phyloP scores from a whole-genome alignment of 2,329 filamentous ascomycete species.

The Phoma herbarum region DNA sequence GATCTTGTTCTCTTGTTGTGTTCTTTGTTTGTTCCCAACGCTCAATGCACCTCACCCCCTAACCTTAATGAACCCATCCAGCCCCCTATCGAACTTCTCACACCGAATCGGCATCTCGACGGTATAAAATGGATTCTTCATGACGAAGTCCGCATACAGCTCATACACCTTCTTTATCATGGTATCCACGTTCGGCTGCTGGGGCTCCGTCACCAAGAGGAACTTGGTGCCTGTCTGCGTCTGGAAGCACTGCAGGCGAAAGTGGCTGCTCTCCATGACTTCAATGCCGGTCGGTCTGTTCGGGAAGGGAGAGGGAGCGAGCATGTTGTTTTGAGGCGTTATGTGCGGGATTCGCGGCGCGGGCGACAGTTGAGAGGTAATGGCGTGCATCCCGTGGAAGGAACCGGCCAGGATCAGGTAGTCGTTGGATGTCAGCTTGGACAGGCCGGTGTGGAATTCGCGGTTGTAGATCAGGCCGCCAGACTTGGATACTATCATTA shows the following conservation, averaged over 20 bases:
- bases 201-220: conserved; percentile 89
- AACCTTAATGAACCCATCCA: conserved; percentile 78
- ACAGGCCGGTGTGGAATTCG: conserved; percentile 86
- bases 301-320: conserved; percentile 41
- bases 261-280: conserved; percentile 91
- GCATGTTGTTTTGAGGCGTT: conserved; percentile 31
- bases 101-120: conserved; percentile 97
- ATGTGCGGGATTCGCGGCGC: conserved; percentile 39
- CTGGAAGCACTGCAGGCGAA: conserved; percentile 94
- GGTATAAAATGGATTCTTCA: conserved; percentile 99
- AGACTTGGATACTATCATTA: conserved; percentile 99
- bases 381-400: conserved; percentile 83
- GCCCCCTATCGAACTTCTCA: conserved; percentile 90
- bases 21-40: background rate
- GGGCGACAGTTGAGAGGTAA: conserved; percentile 59
- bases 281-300: conserved; percentile 77
- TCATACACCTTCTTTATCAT: conserved; percentile 90
- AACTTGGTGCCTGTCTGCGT: conserved; percentile 96
- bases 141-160: conserved; percentile 94
- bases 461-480: conserved; percentile 96
- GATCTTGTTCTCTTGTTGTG: no score
- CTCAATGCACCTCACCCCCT: conserved; percentile 35
- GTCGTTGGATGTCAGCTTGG: conserved; percentile 92
- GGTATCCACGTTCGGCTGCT: conserved; percentile 85
- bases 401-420: conserved; percentile 96